phyloP scores from a whole-genome alignment of 371 early-diverging fungal species.

The Apophysomyces sp. region DNA sequence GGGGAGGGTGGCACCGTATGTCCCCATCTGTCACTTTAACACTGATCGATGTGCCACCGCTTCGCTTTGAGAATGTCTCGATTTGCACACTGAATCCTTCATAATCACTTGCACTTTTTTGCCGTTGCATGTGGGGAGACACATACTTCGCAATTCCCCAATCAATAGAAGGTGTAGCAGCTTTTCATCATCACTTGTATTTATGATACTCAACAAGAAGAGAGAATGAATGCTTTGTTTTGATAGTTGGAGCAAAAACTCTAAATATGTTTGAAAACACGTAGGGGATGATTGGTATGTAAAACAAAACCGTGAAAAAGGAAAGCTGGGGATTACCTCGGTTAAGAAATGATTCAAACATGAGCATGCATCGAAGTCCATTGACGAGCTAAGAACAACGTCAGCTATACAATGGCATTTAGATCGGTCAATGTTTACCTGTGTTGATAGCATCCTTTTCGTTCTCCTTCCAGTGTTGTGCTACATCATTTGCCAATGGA shows the following conservation, averaged over 20 bases:
- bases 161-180: too few species aligned
- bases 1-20: too few species aligned
- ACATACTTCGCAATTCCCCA: too few species aligned
- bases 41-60: too few species aligned
- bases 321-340: not conserved
- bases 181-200: too few species aligned
- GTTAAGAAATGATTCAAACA: not conserved
- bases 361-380: constrained; percentile 24
- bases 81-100: too few species aligned
- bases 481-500: constrained; percentile 98
- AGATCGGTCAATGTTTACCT: constrained; percentile 45
- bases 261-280: not conserved
- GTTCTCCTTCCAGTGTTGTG: constrained; percentile 98
- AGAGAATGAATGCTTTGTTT: too few species aligned
- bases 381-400: constrained; percentile 15
- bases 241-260: not conserved
- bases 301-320: not conserved
- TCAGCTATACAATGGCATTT: not conserved
- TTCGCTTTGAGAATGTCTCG: too few species aligned
- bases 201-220: too few species aligned
- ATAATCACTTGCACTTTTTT: too few species aligned
- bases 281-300: not conserved
- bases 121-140: too few species aligned
- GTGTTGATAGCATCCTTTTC: constrained; percentile 90
- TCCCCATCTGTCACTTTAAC: too few species aligned